Evolutionary conservation across 169 alveolate genomes (phyloP).

Genomic region (Eimeria brunetti): DNA sequence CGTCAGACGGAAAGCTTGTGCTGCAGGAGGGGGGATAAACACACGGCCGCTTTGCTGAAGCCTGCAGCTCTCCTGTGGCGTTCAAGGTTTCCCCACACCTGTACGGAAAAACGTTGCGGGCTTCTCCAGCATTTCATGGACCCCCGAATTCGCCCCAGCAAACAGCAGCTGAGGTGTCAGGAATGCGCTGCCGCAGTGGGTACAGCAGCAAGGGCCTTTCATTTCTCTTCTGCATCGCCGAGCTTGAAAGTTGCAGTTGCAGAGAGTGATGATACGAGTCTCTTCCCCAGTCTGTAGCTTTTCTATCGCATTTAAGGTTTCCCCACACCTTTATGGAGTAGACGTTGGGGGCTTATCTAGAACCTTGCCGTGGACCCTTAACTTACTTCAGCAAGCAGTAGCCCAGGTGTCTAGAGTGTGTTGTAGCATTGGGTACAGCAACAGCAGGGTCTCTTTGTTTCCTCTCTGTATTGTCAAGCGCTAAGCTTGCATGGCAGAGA

Average conservation of each 20-base stretch:
- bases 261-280: not conserved
- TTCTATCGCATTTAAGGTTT: not conserved
- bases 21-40: not conserved
- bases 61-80: not conserved
- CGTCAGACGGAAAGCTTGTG: not conserved
- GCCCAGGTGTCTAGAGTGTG: slow-evolving; percentile 27
- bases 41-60: not conserved
- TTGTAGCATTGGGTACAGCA: slow-evolving; percentile 39
- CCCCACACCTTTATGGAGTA: slow-evolving; percentile 12
- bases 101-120: slow-evolving; percentile 11
- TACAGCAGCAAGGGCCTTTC: slow-evolving; percentile 48
- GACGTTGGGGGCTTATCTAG: slow-evolving; percentile 27
- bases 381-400: slow-evolving; percentile 11
- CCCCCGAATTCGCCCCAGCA: slow-evolving; percentile 9
- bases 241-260: slow-evolving; percentile 6
- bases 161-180: slow-evolving; percentile 29
- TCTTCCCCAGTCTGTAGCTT: slow-evolving; percentile 20
- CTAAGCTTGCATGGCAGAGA: slow-evolving; percentile 12
- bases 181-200: slow-evolving; percentile 40
- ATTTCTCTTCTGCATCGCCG: slow-evolving; percentile 20
- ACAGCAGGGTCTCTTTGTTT: slow-evolving; percentile 24
- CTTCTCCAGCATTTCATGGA: not conserved
- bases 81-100: not conserved
- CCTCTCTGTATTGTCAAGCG: slow-evolving; percentile 13
- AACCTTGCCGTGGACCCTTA: slow-evolving; percentile 5